Evolutionary conservation across 768 basidiomycete species (phyloP).

Genomic region (Macrolepiota dolichaula): DNA sequence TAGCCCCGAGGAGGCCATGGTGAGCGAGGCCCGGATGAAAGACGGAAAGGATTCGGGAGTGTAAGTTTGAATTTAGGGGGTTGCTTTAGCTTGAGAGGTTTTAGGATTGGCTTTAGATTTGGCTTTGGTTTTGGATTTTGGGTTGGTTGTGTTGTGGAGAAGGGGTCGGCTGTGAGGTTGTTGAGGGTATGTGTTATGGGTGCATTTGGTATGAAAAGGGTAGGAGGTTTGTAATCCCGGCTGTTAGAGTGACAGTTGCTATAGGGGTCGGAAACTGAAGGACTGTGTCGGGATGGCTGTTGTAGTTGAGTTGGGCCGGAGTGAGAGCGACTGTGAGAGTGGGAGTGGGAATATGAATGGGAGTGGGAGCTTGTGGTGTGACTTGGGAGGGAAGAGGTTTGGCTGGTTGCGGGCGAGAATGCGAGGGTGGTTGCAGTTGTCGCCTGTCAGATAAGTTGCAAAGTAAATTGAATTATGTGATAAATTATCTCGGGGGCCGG

Average conservation of each 20-base stretch:
- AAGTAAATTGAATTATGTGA: neutral
- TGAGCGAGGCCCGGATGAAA: neutral
- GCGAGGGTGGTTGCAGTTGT: neutral
- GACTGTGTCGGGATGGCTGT: neutral
- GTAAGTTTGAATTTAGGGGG: constrained; percentile 6
- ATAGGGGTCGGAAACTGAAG: neutral
- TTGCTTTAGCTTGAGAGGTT: neutral
- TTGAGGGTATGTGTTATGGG: neutral
- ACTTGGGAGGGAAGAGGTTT: constrained; percentile 4
- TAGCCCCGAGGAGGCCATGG: neutral
- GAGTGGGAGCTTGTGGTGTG: neutral
- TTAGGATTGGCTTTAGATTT: neutral
- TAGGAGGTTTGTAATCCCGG: neutral
- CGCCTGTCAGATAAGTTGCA: neutral
- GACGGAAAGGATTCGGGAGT: constrained; percentile 6
- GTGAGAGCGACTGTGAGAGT: neutral
- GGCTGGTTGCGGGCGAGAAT: neutral
- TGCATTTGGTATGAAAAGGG: neutral
- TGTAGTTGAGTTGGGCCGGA: neutral
- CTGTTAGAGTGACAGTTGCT: neutral
- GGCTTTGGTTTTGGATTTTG: neutral
- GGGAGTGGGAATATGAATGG: neutral
- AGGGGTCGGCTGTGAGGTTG: neutral
- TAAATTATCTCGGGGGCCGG: neutral
- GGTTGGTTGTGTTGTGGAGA: neutral